These are phyloP conservation scores for Pelagophyceae sp. DNA, from an alignment of 352 stramenopile genomes.

Conservation along the genomic window DNA sequence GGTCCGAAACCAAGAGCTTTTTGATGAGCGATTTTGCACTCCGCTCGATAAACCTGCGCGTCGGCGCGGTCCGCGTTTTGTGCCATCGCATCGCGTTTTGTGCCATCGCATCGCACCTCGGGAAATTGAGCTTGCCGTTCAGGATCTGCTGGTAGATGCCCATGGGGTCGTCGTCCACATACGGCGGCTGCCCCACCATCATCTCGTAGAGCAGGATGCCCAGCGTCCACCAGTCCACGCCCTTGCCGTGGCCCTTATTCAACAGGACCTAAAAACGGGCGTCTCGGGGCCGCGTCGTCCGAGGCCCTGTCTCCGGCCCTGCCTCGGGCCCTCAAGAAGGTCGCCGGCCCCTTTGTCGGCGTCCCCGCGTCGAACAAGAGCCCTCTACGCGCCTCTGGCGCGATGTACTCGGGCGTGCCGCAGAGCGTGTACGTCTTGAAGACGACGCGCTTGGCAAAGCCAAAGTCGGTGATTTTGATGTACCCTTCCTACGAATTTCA, in stretches of 20 bases:
- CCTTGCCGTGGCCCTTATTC: slow-evolving; percentile 55
- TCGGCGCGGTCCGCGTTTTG: too few relatives aligned
- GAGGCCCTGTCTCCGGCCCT: too few relatives aligned
- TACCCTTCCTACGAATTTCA: slow-evolving; percentile 65
- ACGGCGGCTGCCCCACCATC: slow-evolving; percentile 86
- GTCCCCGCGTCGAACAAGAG: too few relatives aligned
- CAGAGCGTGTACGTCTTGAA: slow-evolving; percentile 89
- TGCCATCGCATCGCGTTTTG: too few relatives aligned
- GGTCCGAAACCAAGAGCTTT: slow-evolving; percentile 82
- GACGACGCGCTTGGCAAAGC: slow-evolving; percentile 74
- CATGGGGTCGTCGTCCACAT: slow-evolving; percentile 90
- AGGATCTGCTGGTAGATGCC: slow-evolving; percentile 87
- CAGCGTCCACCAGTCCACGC: slow-evolving; percentile 90
- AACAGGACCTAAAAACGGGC: too few relatives aligned
- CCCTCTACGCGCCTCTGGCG: too few relatives aligned
- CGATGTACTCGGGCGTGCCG: slow-evolving; percentile 82
- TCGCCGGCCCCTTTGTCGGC: too few relatives aligned
- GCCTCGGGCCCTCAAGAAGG: too few relatives aligned
- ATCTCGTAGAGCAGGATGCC: slow-evolving; percentile 95
- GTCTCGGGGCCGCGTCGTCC: too few relatives aligned
- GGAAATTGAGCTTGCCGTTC: slow-evolving; percentile 84
- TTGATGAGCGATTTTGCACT: slow-evolving; percentile 91
- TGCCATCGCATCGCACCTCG: too few relatives aligned
- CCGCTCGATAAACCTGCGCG: slow-evolving; percentile 63
- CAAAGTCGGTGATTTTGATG: slow-evolving; percentile 82